phyloP scores from a whole-genome alignment of 805 yeast species.

The Suhomyces sp. region DNA sequence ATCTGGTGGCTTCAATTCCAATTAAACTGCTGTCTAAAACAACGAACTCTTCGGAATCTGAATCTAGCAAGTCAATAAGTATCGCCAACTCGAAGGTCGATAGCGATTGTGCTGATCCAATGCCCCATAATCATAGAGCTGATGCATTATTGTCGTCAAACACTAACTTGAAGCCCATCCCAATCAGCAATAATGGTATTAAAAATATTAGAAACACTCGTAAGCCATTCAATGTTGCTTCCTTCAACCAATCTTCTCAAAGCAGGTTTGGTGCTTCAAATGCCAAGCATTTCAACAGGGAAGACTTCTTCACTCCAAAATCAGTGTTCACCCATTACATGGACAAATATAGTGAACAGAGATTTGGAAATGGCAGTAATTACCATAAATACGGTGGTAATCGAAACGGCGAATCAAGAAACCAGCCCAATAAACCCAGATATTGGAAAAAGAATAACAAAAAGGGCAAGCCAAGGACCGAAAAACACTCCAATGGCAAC shows the following conservation, averaged over 20 bases:
- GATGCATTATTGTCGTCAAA: slow-evolving; percentile 41
- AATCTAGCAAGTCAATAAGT: slow-evolving; percentile 3
- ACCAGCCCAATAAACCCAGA: slow-evolving; percentile 20
- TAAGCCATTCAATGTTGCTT: slow-evolving; percentile 65
- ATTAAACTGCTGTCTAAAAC: neutral
- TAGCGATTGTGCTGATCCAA: slow-evolving; percentile 7
- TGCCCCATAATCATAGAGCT: slow-evolving; percentile 41
- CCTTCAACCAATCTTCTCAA: slow-evolving; percentile 39
- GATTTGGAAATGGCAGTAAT: slow-evolving; percentile 16
- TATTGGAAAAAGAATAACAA: slow-evolving; percentile 26
- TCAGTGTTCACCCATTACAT: slow-evolving; percentile 67
- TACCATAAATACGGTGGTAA: neutral
- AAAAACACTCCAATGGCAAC: neutral
- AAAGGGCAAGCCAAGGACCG: slow-evolving; percentile 6
- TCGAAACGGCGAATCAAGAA: slow-evolving; percentile 10
- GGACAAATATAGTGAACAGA: slow-evolving; percentile 56
- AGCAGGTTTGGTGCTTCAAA: neutral
- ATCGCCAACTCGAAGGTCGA: neutral
- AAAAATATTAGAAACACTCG: slow-evolving; percentile 42
- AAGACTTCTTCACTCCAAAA: slow-evolving; percentile 77
- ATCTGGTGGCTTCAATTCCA: neutral
- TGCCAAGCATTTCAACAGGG: slow-evolving; percentile 49
- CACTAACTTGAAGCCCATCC: slow-evolving; percentile 40
- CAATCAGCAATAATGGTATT: slow-evolving; percentile 27
- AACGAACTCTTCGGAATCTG: slow-evolving; percentile 7